These are phyloP conservation scores for Linnemannia exigua DNA, from an alignment of 192 early-diverging fungal species.

Conservation along the genomic window DNA sequence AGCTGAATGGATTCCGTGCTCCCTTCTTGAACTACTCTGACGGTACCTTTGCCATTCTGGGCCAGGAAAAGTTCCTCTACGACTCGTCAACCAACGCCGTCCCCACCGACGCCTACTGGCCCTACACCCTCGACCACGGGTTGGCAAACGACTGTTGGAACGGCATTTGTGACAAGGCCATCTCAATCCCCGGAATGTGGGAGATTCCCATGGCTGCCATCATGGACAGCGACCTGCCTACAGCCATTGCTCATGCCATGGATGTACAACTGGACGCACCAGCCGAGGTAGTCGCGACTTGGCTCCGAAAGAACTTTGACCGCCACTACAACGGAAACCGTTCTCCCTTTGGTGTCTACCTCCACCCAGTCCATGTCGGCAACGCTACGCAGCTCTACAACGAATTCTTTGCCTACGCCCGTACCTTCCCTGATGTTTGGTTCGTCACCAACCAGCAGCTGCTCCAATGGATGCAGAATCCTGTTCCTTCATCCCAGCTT, in stretches of 20 bases:
- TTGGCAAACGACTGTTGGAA: slow-evolving; percentile 68
- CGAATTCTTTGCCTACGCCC: slow-evolving; percentile 66
- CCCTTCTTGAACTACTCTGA: slow-evolving; percentile 70
- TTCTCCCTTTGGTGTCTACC: slow-evolving; percentile 62
- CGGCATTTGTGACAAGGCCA: slow-evolving; percentile 57
- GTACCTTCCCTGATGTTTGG: slow-evolving; percentile 74
- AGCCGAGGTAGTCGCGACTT: slow-evolving; percentile 51
- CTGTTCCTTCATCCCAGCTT: slow-evolving; percentile 76
- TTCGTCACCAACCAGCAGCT: slow-evolving; percentile 77
- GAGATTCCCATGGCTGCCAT: slow-evolving; percentile 74
- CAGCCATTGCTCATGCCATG: slow-evolving; percentile 41
- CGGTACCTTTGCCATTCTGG: slow-evolving; percentile 57
- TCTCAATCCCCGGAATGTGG: slow-evolving; percentile 69
- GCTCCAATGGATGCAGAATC: slow-evolving; percentile 82
- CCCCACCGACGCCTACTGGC: slow-evolving; percentile 67
- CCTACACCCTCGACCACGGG: slow-evolving; percentile 76
- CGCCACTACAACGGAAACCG: slow-evolving; percentile 63
- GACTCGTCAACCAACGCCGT: slow-evolving; percentile 67
- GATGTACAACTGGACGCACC: slow-evolving; percentile 64
- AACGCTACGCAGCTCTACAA: slow-evolving; percentile 40
- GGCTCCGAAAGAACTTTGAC: slow-evolving; percentile 67
- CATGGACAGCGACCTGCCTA: slow-evolving; percentile 42
- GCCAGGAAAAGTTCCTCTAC: slow-evolving; percentile 62
- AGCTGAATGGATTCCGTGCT: slow-evolving; percentile 71
- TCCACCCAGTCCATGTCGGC: slow-evolving; percentile 58